Percentiles rank a stretch among this genome's conserved stretches.
Evolutionary conservation across 345 rosid species (phyloP).

Genomic region (Eucalyptus virginea): DNA sequence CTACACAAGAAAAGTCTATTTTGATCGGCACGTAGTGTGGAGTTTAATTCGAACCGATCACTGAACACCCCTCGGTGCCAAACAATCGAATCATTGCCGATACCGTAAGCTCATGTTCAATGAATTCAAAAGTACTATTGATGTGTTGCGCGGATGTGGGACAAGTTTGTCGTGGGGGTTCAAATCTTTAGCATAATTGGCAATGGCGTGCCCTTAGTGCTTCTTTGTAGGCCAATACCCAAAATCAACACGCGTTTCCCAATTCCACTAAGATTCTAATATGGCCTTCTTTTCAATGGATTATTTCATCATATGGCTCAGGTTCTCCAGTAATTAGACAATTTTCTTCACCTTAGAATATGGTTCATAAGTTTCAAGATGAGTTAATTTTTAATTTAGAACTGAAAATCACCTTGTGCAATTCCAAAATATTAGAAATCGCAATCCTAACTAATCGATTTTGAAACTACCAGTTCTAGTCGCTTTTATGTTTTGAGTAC

Average conservation of each 20-base stretch:
- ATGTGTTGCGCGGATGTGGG: neutral
- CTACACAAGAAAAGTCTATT: neutral
- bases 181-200: neutral
- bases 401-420: neutral
- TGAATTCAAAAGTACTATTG: neutral
- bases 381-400: neutral
- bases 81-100: neutral
- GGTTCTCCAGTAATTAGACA: neutral
- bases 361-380: neutral
- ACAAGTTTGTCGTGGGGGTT: neutral
- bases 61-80: neutral
- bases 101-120: neutral
- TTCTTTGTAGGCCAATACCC: neutral
- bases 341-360: neutral
- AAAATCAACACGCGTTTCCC: neutral
- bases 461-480: neutral
- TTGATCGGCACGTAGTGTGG: neutral
- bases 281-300: neutral
- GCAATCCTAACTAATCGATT: neutral
- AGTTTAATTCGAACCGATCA: neutral
- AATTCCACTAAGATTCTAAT: neutral
- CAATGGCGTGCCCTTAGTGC: neutral
- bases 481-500: neutral
- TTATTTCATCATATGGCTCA: neutral
- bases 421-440: neutral